Percentiles rank a stretch among this genome's conserved stretches.
Conservation (phyloP, 345 rosid genomes). For the Geranium brycei region DNA sequence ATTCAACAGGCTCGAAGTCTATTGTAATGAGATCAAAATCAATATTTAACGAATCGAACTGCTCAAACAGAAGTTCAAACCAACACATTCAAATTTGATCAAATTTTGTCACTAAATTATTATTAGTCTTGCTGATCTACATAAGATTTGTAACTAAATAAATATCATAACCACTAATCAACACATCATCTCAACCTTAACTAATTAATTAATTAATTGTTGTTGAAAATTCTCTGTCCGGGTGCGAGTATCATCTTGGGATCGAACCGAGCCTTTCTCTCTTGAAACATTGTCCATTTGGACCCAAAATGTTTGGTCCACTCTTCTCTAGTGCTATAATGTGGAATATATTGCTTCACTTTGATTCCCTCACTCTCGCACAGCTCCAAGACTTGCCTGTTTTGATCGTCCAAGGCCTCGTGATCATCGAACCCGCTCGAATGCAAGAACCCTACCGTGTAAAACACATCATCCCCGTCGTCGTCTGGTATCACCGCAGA, state of each 20-base stretch:
- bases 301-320: constrained; percentile 71
- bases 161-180: no score
- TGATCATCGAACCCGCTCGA: constrained; percentile 49
- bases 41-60: no score
- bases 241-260: constrained; percentile 69
- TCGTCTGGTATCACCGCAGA: constrained; percentile 62
- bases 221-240: constrained; percentile 63
- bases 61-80: no score
- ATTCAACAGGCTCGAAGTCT: no score
- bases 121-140: no score
- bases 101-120: no score
- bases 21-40: no score
- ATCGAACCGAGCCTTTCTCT: constrained; percentile 57
- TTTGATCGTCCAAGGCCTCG: constrained; percentile 43
- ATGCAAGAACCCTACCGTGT: constrained; percentile 65
- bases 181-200: not conserved
- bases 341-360: constrained; percentile 61
- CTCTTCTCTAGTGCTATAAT: constrained; percentile 27
- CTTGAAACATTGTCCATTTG: constrained; percentile 51
- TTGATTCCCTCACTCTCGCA: constrained; percentile 44
- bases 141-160: no score
- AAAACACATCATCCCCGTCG: constrained; percentile 55
- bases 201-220: constrained; percentile 4
- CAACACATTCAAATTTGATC: no score
- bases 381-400: constrained; percentile 35